These are phyloP conservation scores for Colletotrichum sp. DNA, from an alignment of 2,329 filamentous ascomycete species.

Conservation along the genomic window DNA sequence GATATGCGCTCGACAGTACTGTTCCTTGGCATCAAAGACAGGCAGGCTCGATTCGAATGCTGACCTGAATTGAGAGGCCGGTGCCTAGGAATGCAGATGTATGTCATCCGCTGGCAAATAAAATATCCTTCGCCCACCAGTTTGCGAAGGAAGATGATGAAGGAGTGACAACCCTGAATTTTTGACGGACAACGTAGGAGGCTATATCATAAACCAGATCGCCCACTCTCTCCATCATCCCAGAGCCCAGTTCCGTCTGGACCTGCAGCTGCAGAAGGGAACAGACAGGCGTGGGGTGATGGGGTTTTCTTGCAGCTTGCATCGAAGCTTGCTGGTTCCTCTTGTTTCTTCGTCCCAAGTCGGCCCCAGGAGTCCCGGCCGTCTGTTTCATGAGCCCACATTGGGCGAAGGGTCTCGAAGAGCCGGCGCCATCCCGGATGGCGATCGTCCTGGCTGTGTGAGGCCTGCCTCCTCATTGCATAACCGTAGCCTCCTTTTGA, in stretches of 20 bases:
- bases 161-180: neutral
- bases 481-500: neutral
- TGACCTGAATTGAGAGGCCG: neutral
- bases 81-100: neutral
- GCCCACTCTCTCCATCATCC: neutral
- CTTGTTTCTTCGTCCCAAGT: constrained; percentile 7
- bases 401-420: constrained; percentile 1
- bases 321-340: neutral
- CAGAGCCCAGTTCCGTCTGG: neutral
- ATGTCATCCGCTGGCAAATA: neutral
- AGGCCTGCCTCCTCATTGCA: neutral
- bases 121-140: neutral
- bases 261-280: neutral
- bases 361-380: neutral
- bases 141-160: neutral
- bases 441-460: constrained; percentile 14
- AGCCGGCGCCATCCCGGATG: constrained; percentile 15
- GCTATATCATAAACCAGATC: neutral
- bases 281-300: neutral
- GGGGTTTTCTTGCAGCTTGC: constrained; percentile 9
- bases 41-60: neutral
- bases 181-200: neutral
- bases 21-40: neutral
- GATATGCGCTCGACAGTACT: neutral
- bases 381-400: constrained; percentile 12